phyloP scores from a whole-genome alignment of 768 basidiomycete species.

The Hericium coralloides region DNA sequence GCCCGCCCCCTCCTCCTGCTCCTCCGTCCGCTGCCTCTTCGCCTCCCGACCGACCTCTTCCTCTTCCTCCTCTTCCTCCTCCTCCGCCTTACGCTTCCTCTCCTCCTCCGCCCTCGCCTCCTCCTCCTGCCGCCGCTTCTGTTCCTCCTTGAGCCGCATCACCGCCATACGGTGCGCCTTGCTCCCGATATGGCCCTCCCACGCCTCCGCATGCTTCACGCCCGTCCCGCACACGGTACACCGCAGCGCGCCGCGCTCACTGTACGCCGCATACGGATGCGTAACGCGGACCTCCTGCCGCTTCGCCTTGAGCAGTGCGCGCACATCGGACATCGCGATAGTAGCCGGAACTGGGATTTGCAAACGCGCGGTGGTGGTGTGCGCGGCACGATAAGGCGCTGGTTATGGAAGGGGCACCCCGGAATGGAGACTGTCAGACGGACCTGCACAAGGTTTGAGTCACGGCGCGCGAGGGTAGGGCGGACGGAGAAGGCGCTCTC shows the following conservation, averaged over 20 bases:
- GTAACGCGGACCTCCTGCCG: slow-evolving; percentile 62
- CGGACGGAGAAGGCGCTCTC: too few relatives aligned
- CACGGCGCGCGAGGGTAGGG: too few relatives aligned
- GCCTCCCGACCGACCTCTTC: slow-evolving; percentile 14
- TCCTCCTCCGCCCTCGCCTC: slow-evolving; percentile 21
- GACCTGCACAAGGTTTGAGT: too few relatives aligned
- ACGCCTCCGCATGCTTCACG: slow-evolving; percentile 74
- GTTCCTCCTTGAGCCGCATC: slow-evolving; percentile 47
- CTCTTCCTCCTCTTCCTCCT: slow-evolving; percentile 27
- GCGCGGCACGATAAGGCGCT: too few relatives aligned
- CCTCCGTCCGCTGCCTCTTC: slow-evolving; percentile 25
- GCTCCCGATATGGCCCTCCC: slow-evolving; percentile 81
- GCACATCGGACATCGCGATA: slow-evolving; percentile 73
- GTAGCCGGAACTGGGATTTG: neutral
- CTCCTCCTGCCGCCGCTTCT: slow-evolving; percentile 29
- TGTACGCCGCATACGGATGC: slow-evolving; percentile 71
- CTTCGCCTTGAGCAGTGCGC: slow-evolving; percentile 77
- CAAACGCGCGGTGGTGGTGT: too few relatives aligned
- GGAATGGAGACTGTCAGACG: too few relatives aligned
- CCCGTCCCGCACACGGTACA: slow-evolving; percentile 54
- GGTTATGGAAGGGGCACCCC: too few relatives aligned
- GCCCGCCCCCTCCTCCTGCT: slow-evolving; percentile 10
- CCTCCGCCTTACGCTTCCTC: slow-evolving; percentile 24
- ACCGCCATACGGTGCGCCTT: slow-evolving; percentile 69
- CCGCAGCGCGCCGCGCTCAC: slow-evolving; percentile 52